Conservation (phyloP, 2,329 filamentous ascomycete genomes). For the Phaeosphaeriaceae sp. region DNA sequence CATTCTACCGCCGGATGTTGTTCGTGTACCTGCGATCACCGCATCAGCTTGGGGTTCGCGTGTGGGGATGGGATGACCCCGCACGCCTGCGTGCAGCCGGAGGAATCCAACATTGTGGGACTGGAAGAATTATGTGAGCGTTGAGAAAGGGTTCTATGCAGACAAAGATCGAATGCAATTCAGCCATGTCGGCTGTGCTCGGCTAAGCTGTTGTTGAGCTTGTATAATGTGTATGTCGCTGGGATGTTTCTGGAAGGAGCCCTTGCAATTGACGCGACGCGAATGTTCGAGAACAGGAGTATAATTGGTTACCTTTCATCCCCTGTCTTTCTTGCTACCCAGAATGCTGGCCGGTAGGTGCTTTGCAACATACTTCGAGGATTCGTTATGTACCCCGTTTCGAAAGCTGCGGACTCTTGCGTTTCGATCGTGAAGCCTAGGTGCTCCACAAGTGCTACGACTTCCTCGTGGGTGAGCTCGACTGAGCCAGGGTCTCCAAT, state of each 20-base stretch:
- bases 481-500: conserved; percentile 91
- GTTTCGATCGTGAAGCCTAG: conserved; percentile 79
- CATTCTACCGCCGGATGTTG: conserved; percentile 2
- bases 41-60: not conserved
- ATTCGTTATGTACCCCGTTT: conserved; percentile 88
- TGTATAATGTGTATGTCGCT: not conserved
- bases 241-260: not conserved
- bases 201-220: not conserved
- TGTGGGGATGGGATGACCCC: not conserved
- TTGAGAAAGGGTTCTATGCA: not conserved
- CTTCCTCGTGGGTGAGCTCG: conserved; percentile 89
- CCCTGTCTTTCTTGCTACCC: conserved; percentile 78
- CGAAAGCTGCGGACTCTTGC: conserved; percentile 62
- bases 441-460: conserved; percentile 74
- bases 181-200: not conserved
- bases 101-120: not conserved
- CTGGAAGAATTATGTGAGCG: not conserved
- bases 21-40: conserved; percentile 1
- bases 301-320: not conserved
- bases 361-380: conserved; percentile 84
- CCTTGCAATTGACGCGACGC: not conserved
- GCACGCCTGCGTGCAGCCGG: not conserved
- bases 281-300: not conserved
- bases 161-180: not conserved
- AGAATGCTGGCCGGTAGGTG: conserved; percentile 79